phyloP scores from a whole-genome alignment of 176 grass and related monocot genomes.

The Carex parvula region DNA sequence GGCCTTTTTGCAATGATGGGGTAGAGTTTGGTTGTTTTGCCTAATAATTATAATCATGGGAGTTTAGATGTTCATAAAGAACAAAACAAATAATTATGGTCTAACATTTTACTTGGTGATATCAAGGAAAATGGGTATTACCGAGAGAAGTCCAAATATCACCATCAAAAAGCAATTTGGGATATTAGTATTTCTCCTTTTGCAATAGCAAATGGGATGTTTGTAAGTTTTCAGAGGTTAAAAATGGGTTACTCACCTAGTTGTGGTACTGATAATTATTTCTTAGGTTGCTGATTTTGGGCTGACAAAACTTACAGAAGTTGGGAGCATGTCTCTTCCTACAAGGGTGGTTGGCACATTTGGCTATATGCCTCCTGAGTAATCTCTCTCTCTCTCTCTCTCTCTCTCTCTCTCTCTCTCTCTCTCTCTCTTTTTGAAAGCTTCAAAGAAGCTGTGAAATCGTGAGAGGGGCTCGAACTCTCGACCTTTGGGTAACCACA shows the following conservation, averaged over 20 bases:
- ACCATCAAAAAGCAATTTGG: background rate
- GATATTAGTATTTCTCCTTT: background rate
- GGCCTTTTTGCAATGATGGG: background rate
- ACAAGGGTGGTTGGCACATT: slow-evolving; percentile 91
- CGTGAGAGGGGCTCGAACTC: no score
- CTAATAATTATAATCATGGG: background rate
- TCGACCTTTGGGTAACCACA: no score
- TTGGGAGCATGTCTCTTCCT: slow-evolving; percentile 52
- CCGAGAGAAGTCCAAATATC: background rate
- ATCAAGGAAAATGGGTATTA: background rate
- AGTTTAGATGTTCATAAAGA: background rate
- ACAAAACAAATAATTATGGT: background rate
- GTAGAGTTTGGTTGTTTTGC: background rate
- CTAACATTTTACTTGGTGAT: background rate
- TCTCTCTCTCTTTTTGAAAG: background rate
- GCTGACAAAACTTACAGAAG: slow-evolving; percentile 84
- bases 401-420: slow-evolving; percentile 26
- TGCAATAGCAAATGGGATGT: background rate
- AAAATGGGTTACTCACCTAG: background rate
- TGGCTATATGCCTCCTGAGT: slow-evolving; percentile 99
- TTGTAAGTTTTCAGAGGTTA: background rate
- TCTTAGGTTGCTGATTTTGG: slow-evolving; percentile 96
- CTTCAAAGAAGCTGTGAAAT: no score
- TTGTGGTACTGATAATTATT: background rate
- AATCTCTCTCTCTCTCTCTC: slow-evolving; percentile 35